Evolutionary conservation across 1,284 basidiomycete species (phyloP), one percentile per base, ranked within the genome.

Genomic region (Trametes polyzona): DNA sequence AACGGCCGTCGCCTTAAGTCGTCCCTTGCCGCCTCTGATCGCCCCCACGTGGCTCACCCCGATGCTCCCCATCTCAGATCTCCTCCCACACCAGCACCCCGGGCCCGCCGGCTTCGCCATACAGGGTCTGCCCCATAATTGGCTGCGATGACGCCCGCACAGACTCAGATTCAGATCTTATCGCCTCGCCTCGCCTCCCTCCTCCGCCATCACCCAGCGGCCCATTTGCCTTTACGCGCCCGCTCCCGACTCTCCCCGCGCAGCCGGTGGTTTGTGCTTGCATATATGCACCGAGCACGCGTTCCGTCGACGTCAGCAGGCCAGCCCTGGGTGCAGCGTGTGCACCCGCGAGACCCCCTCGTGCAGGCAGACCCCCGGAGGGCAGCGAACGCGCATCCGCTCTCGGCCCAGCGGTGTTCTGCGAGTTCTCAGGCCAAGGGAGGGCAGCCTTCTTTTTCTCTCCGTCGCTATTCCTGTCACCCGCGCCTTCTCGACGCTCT

Each of bases 91-190:
- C 60, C 57, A 1, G 17, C 48, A 32, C 43, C 23, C 40, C 40
- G 54, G 50, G 40, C 55, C 66, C 66, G 64, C 61, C 64, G 64
- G 66, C 56, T 59, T 65, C 43, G 23, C 64, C 66, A 48, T 56
- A 41, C 43, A 11, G 10, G 56, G 64, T 32, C 5, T 3, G 14
- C 21, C 37, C 50, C 61, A 58, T 55, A 55, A 58, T 48, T 44
- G 43, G 48, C 33, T 32, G 47, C 54, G 54, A 57, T 53, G 56
- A 58, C 56, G 56, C 56, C 43, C 47, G 17, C 21, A 39, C 42
- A 47, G 14, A 7, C 46, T 32, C 50, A 58, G 59, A 61, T 61
- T 52, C 52, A 21, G 52, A 62, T 59, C 61, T 59, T 62, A 59
- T 59, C 61, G 40, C 50, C 41, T 40, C 19, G 16, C 43, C 17